Evolutionary conservation across 176 grass and related monocot genomes (phyloP).

Genomic region (Chloris gayana): DNA sequence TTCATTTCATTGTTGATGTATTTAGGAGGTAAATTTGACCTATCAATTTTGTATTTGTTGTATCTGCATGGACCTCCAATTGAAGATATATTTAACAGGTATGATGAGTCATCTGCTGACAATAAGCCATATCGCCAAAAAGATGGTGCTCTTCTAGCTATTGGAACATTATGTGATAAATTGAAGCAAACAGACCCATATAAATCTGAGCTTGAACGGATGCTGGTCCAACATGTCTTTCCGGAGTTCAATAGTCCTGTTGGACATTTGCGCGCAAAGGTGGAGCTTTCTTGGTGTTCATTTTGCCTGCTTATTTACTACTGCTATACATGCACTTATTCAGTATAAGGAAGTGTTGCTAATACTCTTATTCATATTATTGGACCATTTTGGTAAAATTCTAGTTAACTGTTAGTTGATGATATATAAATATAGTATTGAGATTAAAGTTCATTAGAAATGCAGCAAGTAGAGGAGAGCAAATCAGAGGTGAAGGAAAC

Average conservation of each 20-base stretch:
- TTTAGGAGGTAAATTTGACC: constrained; percentile 60
- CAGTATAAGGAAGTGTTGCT: background rate
- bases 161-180: constrained; percentile 91
- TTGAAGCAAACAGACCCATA: constrained; percentile 90
- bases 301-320: constrained; percentile 33
- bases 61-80: constrained; percentile 27
- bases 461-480: too few species aligned
- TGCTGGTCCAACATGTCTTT: constrained; percentile 88
- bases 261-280: constrained; percentile 89
- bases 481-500: too few species aligned
- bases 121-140: constrained; percentile 81
- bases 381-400: background rate
- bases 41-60: constrained; percentile 12
- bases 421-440: background rate
- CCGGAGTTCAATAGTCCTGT: constrained; percentile 67
- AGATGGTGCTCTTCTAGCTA: constrained; percentile 94
- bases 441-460: too few species aligned
- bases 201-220: constrained; percentile 72
- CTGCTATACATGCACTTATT: background rate
- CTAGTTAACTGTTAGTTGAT: background rate
- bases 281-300: constrained; percentile 30
- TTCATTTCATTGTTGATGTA: constrained; percentile 91
- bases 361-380: background rate
- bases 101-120: constrained; percentile 63
- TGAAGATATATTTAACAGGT: constrained; percentile 47